Base-by-base conservation (phyloP, 352 stramenopile genomes). In the Globisporangium paddicum region DNA sequence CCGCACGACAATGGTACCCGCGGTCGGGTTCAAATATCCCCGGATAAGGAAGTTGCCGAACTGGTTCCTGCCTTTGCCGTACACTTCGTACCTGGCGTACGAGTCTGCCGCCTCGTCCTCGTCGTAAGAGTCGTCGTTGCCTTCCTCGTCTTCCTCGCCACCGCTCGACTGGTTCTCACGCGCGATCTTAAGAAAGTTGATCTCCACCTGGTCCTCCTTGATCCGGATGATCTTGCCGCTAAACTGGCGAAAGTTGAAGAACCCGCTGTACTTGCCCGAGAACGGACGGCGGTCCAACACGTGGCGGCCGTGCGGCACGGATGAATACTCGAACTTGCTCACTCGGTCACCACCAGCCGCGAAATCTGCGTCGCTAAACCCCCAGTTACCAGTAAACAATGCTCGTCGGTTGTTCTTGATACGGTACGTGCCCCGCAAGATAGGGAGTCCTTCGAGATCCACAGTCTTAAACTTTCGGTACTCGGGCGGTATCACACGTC, bases 241-340 rank as follows among this genome's bases (percentile, higher is more conserved):
- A 46, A 85, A 86, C 63, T 91, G 81, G 7, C 79, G 69, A 53
- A 91, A 63, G 63, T 88, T 87, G 48, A 91, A 91, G 44, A 77
- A 89, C 0, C 81, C 81, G 23, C 45, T 73, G 40, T 91, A 91
- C 40, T 80, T 83, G 19, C 81, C 81, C 1, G 75, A 88, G 30
- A 82, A 71, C n/a, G 81, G 81, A 16, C 67, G 74, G n/a, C 63
- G 73, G 38, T 86, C 74, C n/a, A 58, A 58, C 25, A 72, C 64
- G 35, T 63, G 60, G 3, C 72, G 74, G 5, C 62, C 64, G 19
- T 68, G 63, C 4, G 66, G 42, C 5, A 71, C 66, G 3, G 72
- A 85, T 21, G 69, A 74, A 62, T 91, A 91, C 58, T 89, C 77
- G 28, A 91, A 91, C 49, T 84, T 80, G 51, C 77, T 88, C 26